phyloP scores from a whole-genome alignment of 768 basidiomycete species.

The Xanthoconium purpureum region DNA sequence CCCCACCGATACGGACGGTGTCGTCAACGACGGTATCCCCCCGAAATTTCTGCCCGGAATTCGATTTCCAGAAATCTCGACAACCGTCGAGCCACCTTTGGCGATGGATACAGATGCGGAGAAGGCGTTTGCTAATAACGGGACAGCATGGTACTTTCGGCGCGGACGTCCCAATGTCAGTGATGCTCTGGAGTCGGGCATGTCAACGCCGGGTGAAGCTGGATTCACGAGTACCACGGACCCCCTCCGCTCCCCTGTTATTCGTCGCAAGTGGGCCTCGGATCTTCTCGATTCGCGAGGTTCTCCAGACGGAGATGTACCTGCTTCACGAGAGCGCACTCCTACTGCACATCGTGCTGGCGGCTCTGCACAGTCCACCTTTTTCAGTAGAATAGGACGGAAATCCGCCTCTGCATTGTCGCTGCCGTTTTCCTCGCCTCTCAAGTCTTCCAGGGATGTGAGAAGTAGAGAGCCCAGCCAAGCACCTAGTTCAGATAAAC shows the following conservation, averaged over 20 bases:
- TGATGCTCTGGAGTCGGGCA: conserved; percentile 30
- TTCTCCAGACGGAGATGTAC: conserved; percentile 16
- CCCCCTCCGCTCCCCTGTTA: conserved; percentile 38
- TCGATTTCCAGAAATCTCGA: conserved; percentile 14
- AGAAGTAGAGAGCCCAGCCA: conserved; percentile 26
- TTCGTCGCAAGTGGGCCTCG: conserved; percentile 49
- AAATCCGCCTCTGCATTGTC: conserved; percentile 45
- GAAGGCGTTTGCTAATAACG: conserved; percentile 54
- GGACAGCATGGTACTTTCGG: conserved; percentile 53
- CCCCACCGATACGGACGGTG: conserved; percentile 22
- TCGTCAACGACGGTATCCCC: conserved; percentile 20
- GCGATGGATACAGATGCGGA: conserved; percentile 82
- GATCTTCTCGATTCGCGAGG: conserved; percentile 38
- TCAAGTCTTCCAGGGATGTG: conserved; percentile 20
- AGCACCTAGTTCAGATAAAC: conserved; percentile 28
- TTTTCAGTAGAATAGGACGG: conserved; percentile 43
- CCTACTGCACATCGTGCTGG: conserved; percentile 6
- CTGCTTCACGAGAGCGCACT: conserved; percentile 6
- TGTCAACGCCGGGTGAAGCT: conserved; percentile 31
- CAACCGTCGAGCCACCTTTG: conserved; percentile 52
- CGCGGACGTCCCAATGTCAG: conserved; percentile 39
- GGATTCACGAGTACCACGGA: conserved; percentile 32
- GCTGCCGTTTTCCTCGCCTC: conserved; percentile 33
- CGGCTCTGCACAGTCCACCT: conserved; percentile 26
- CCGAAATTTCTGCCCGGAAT: conserved; percentile 26